A percentile compares a stretch with the other conserved stretches of the same genome.
Conservation (phyloP, 768 basidiomycete species). For the Tubosaeta brunneosetosa region DNA sequence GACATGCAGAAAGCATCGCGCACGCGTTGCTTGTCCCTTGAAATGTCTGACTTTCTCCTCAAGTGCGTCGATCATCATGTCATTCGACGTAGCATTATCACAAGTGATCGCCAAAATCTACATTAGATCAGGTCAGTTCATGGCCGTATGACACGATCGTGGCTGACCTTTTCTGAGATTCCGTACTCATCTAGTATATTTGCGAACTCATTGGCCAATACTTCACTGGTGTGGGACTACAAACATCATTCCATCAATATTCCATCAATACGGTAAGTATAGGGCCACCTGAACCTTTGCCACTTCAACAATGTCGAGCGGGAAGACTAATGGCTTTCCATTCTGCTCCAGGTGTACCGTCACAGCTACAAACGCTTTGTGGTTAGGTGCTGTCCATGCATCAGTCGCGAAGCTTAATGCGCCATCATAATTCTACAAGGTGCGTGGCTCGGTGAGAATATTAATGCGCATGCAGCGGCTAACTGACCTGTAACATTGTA, state of each 20-base stretch:
- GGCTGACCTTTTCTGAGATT: neutral
- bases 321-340: conserved; percentile 10
- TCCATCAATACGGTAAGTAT: too few relatives aligned
- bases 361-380: neutral
- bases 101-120: neutral
- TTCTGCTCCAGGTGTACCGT: neutral
- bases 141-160: neutral
- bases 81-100: neutral
- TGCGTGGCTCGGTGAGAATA: too few relatives aligned
- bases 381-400: neutral
- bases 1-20: neutral
- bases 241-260: too few relatives aligned
- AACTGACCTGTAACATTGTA: too few relatives aligned
- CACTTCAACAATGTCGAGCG: conserved; percentile 32
- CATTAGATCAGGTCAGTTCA: neutral
- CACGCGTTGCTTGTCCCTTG: neutral
- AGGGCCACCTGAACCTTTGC: neutral
- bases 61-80: neutral
- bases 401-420: neutral
- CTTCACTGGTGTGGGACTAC: neutral
- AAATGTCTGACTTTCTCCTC: neutral
- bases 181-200: neutral
- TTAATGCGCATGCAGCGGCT: too few relatives aligned
- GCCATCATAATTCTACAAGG: neutral
- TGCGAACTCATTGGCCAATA: neutral